Base-by-base conservation (phyloP, 352 stramenopile genomes). In the Thalassiosira exigua region DNA sequence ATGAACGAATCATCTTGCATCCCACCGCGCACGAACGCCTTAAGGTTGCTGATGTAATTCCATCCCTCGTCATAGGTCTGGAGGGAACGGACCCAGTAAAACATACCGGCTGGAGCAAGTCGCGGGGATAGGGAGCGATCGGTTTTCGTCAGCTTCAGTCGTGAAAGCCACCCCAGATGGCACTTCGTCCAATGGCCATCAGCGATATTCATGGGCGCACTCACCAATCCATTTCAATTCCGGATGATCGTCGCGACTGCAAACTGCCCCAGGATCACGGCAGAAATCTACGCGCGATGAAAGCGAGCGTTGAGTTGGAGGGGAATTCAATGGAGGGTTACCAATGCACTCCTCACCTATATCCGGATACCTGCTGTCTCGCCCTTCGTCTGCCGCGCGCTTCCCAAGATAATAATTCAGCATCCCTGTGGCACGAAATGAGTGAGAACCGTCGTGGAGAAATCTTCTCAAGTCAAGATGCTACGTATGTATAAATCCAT, bases 191-290 rank as follows among this genome's bases (percentile, higher is more conserved):
- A n/a, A n/a, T n/a, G n/a, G n/a, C n/a, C n/a, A n/a, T n/a, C n/a
- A n/a, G n/a, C n/a, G n/a, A n/a, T n/a, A n/a, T n/a, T n/a, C n/a
- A n/a, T n/a, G n/a, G n/a, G n/a, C n/a, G n/a, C n/a, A 44, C 36
- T 44, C 14, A 44, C 36, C 57, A 12, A 82, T 79, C 80, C 80
- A 87, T 19, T 85, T 84, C 4, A 87, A 57, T 39, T 87, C 80
- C 24, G 66, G 51, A 36, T 79, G 30, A 39, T 85, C 60, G 41
- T 60, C 12, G 26, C 75, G 82, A 11, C 54, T 30, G 39, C 80
- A 87, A 24, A 78, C 66, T 19, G 39, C 59, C 48, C 57, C 69
- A 11, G 69, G 69, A 19, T 73, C 30, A 1, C 14, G 11, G 58
- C 69, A 70, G 36, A 76, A 76, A 33, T 76, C 60, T n/a, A 76